A percentile compares a stretch with the other conserved stretches of the same genome.
phyloP scores from a whole-genome alignment of 306 rosid species.

The Bauhinia variegata region DNA sequence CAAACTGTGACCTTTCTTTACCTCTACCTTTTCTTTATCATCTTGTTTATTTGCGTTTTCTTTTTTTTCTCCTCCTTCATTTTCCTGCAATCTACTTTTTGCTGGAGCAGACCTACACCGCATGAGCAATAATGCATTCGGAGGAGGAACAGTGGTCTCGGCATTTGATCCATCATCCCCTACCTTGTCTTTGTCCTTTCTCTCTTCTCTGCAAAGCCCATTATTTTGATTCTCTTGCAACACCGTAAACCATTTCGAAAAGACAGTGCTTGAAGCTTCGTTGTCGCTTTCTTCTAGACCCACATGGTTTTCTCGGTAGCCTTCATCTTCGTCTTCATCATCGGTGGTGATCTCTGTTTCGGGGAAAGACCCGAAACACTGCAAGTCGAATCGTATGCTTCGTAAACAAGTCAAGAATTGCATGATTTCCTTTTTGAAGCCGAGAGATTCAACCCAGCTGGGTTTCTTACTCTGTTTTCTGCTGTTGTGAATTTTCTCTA shows the following conservation, averaged over 20 bases:
- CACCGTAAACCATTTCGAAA: constrained; percentile 91
- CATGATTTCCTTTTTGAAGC: constrained; percentile 86
- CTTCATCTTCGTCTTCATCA: constrained; percentile 54
- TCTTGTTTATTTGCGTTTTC: constrained; percentile 23
- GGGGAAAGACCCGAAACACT: constrained; percentile 73
- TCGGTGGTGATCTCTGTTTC: constrained; percentile 54
- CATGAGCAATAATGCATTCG: constrained; percentile 91
- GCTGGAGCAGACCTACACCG: constrained; percentile 94
- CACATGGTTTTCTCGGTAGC: constrained; percentile 31
- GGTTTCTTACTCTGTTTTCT: constrained; percentile 57
- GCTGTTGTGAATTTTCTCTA: constrained; percentile 74
- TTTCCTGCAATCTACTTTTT: constrained; percentile 66
- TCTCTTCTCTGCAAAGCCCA: constrained; percentile 39
- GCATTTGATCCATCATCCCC: constrained; percentile 17
- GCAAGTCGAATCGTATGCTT: constrained; percentile 64
- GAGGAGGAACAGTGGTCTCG: constrained; percentile 57
- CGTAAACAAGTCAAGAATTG: constrained; percentile 80
- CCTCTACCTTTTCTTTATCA: constrained; percentile 16
- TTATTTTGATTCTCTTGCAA: constrained; percentile 63
- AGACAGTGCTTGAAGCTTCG: constrained; percentile 58
- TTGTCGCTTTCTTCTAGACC: constrained; percentile 38
- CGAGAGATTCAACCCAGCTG: constrained; percentile 62
- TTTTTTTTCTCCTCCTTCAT: constrained; percentile 28
- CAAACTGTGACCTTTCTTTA: constrained; percentile 60
- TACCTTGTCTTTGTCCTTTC: constrained; percentile 11